These are phyloP conservation scores for Pseudozyma sp. DNA, from an alignment of 1,284 basidiomycete genomes.

Conservation along the genomic window DNA sequence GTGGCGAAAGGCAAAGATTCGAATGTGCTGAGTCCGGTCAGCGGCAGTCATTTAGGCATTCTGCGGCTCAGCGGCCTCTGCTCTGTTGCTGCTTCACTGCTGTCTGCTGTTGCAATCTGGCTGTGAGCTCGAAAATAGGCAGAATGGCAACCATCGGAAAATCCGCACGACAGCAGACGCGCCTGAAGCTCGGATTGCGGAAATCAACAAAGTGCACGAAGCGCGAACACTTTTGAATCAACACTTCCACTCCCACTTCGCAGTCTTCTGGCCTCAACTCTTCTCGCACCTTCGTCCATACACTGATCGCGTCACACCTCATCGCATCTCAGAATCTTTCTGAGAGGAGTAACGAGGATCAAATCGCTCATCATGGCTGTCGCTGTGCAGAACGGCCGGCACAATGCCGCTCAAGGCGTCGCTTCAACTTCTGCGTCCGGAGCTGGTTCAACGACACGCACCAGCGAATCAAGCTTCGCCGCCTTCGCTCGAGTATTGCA, in stretches of 20 bases:
- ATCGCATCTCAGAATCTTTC: background rate
- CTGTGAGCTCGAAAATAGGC: constrained; percentile 1
- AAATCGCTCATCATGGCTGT: constrained; percentile 13
- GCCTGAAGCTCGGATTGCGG: constrained; percentile 32
- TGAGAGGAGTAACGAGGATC: background rate
- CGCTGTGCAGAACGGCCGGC: constrained; percentile 8
- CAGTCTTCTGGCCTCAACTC: constrained; percentile 5
- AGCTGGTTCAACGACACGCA: constrained; percentile 15
- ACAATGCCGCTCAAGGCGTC: constrained; percentile 14
- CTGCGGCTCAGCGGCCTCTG: constrained; percentile 1
- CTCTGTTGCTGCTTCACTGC: background rate
- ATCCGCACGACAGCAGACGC: constrained; percentile 3
- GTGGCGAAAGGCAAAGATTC: constrained; percentile 49
- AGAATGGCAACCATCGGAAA: background rate
- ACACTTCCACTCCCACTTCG: constrained; percentile 28
- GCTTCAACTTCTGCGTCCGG: constrained; percentile 33
- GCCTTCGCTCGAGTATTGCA: constrained; percentile 59
- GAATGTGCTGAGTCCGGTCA: background rate
- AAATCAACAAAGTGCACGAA: constrained; percentile 11
- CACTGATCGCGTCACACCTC: background rate
- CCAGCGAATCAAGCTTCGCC: constrained; percentile 53
- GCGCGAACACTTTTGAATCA: constrained; percentile 18
- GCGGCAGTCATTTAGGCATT: constrained; percentile 23
- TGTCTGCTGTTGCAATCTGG: background rate
- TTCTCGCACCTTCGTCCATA: background rate